These are phyloP conservation scores for Hansenula sp. DNA, from an alignment of 1,139 yeast species.

Conservation along the genomic window DNA sequence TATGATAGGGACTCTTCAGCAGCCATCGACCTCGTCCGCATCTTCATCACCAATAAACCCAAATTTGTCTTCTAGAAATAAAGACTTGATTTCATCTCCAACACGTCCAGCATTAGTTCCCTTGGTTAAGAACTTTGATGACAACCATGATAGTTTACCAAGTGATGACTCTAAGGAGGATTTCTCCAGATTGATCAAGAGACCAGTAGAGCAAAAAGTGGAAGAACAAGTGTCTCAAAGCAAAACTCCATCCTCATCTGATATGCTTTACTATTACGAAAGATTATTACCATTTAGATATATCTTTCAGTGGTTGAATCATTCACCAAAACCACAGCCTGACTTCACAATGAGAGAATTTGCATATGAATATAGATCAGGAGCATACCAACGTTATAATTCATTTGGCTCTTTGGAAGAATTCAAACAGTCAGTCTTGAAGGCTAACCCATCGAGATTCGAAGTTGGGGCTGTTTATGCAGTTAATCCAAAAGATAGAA, in stretches of 20 bases:
- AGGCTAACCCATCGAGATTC: slow-evolving; percentile 82
- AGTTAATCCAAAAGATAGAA: slow-evolving; percentile 81
- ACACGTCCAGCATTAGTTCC: slow-evolving; percentile 8
- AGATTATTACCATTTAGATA: slow-evolving; percentile 67
- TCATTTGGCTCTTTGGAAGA: slow-evolving; percentile 67
- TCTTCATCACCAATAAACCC: slow-evolving; percentile 20
- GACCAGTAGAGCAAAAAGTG: neutral
- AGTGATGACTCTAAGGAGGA: slow-evolving; percentile 4
- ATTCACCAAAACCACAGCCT: slow-evolving; percentile 64
- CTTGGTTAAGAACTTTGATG: neutral
- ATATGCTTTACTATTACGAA: slow-evolving; percentile 74
- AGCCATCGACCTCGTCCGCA: slow-evolving; percentile 17
- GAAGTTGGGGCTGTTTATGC: slow-evolving; percentile 94
- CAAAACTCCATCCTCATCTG: slow-evolving; percentile 50
- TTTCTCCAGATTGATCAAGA: neutral
- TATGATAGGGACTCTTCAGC: slow-evolving; percentile 4
- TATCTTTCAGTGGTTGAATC: slow-evolving; percentile 85
- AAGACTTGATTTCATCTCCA: slow-evolving; percentile 16
- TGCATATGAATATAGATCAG: slow-evolving; percentile 84
- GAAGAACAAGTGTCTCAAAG: neutral
- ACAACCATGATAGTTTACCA: neutral
- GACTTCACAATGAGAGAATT: slow-evolving; percentile 89
- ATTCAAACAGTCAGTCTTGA: slow-evolving; percentile 69
- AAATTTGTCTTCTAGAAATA: slow-evolving; percentile 9
- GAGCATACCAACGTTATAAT: slow-evolving; percentile 87